Base-by-base conservation (phyloP, 768 basidiomycete genomes). In the Auriscalpium vulgare region DNA sequence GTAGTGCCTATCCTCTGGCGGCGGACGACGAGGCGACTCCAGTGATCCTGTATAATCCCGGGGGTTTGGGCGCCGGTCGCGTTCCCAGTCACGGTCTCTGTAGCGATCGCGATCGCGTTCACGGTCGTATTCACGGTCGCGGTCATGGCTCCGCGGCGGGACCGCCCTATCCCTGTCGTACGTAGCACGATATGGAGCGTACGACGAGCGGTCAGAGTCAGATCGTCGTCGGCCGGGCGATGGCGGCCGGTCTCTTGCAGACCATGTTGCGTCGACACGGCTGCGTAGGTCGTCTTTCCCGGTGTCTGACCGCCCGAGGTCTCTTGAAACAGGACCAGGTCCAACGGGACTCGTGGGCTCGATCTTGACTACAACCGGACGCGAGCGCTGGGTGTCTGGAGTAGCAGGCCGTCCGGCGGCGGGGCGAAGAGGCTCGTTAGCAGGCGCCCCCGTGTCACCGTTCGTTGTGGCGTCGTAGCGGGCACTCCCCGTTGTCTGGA, bases 1-100 rank as follows among this genome's bases (percentile, higher is more conserved):
- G 57, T 76, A 78, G 47, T 78, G 77, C 29, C 79, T 73, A 50
- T 73, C 71, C 50, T 79, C 78, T 50, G 74, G 72, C 23, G 74
- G 75, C 21, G 74, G 75, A 46, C 76, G 67, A 16, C 75, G 74
- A 19, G 52, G 44, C 59, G 74, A 63, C 61, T 72, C 58, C 65
- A 69, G 63, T 66, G 71, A 55, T 67, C 74, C 59, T 72, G 76
- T 47, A 58, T 73, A 76, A 58, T 70, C 74, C 17, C 70, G 72
- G 63, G 65, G 70, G 48, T 74, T 73, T 43, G 71, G 65, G 23
- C 74, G 71, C 50, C 71, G 72, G 48, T 74, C 74, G 58, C 70
- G 67, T n/a, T 73, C 73, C 56, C 64, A 62, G n/a, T 57, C 56
- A 54, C 52, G 37, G 11, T 71, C 67, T 51, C 68, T 60, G 40